Base-by-base conservation (phyloP, 164 flowering plant species). In the Euptelea pleiosperma region DNA sequence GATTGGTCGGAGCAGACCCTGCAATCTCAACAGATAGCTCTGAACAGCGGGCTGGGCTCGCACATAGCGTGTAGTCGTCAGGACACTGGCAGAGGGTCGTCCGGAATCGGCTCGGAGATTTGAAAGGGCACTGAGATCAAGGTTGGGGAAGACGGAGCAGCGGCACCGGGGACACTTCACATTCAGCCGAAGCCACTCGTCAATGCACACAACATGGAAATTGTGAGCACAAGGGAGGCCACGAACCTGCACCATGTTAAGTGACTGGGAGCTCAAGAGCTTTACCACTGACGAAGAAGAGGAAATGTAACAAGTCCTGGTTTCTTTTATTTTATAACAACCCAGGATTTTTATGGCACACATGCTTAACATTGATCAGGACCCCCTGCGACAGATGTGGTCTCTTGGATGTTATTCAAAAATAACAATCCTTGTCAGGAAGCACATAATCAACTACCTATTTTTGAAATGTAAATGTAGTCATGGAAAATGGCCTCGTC, bases 141-240 rank as follows among this genome's bases (percentile, higher is more conserved):
- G 91, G 71, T 94, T 85, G 16, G 97, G 99, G 63, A 94, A 94
- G 37, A 88, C 96, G 0, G 93, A 88, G 64, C 93, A 85, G 21
- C 99, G 89, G 62, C 99, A 94, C 46, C 97, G 81, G 7, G 98
- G 99, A 68, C 99, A 91, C 68, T 91, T 94, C 53, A 85, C 90
- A 50, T 94, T 94, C 64, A 94, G 74, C 33, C 96, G 75, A 58
- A 94, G 96, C 99, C 97, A 94, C 71, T 89, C 84, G 22, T 91
- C 97, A 45, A 94, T 94, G 84, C 99, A 91, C 53, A 79, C 98
- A 37, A 91, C 91, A 60, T 94, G 99, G 71, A 94, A 91, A 71
- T 94, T 91, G 71, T 94, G 99, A 29, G 99, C 97, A 78, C 99
- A 94, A 42, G 99, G 99, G 41, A 94, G 86, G 24, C 99, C 99